Evolutionary conservation across 140 eudicot species (phyloP), one percentile per base, ranked within the genome.

Genomic region (Ambrosia hybrid): DNA sequence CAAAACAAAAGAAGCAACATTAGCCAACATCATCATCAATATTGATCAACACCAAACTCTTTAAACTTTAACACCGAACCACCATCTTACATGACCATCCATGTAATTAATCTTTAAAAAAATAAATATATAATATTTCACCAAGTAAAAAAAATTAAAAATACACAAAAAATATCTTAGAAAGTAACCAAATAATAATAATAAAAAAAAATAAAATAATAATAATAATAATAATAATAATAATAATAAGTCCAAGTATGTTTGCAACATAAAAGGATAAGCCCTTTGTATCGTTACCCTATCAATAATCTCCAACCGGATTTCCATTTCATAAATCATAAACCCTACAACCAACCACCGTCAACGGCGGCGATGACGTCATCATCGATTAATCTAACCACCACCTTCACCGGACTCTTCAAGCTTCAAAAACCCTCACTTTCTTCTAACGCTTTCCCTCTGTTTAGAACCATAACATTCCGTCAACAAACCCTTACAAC

Each of bases 351-450:
- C 52, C 9, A 11, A 46, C 52, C 52, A 46, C 52, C 52, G 6
- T 39, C 45, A 51, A 12, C 71, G 39, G 66, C 81, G 53, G 73
- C 79, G 69, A 85, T 84, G 91, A 87, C 88, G 66, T 67, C 91
- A 26, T 34, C 89, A 5, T 79, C 91, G 6, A 74, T 87, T 41
- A 91, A 90, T 58, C 38, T 87, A 61, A 85, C 91, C 7, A 56
- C 75, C 10, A 77, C 88, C 61, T 82, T 85, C 59, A 5, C 81
- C 9, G 87, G 89, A 72, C 66, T 87, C 0, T 80, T 88, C 77
- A 87, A 81, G 62, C 74, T 76, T 66, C 86, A 78, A 16, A 78
- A 82, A 17, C 21, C 83, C 61, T 38, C 84, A 38, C 61, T 70
- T 26, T 5, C 77, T 57, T 48, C 34, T 55, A 43, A 73, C 39